A percentile compares a stretch with the other conserved stretches of the same genome.
phyloP scores from a whole-genome alignment of 108 stramenopile species.

The Licmophora abbreviata region DNA sequence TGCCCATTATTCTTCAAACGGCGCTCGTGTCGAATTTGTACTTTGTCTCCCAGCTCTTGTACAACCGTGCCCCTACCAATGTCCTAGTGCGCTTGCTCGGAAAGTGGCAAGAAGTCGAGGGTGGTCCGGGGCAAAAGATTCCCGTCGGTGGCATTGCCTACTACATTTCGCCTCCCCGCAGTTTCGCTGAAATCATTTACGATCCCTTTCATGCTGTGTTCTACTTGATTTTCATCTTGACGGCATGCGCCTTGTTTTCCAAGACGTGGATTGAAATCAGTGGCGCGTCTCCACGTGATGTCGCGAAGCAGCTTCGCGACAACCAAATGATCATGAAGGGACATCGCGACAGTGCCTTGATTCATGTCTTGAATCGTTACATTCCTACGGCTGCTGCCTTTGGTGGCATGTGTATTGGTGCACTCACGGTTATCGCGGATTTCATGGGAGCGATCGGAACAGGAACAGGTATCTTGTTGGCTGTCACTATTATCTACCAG shows the following conservation, averaged over 20 bases:
- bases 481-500: conserved; percentile 99
- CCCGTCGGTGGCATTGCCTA: conserved; percentile 99
- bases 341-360: conserved; percentile 91
- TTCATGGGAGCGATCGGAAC: conserved; percentile 98
- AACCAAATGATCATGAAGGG: conserved; percentile 99
- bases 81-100: conserved; percentile 96
- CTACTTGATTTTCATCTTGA: conserved; percentile 96
- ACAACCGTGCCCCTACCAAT: conserved; percentile 96
- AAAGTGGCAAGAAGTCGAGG: conserved; percentile 95
- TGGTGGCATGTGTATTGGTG: conserved; percentile 99
- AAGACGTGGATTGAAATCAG: conserved; percentile 99
- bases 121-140: conserved; percentile 74
- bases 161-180: conserved; percentile 97
- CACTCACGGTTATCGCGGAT: conserved; percentile 94
- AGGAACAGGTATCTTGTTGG: conserved; percentile 95
- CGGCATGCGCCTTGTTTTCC: conserved; percentile 96
- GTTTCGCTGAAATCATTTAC: conserved; percentile 88
- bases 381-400: conserved; percentile 98
- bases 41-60: conserved; percentile 97
- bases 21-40: conserved; percentile 97
- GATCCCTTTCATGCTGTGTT: conserved; percentile 99
- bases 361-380: conserved; percentile 97
- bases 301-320: conserved; percentile 98
- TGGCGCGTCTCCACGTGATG: conserved; percentile 94
- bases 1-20: conserved; percentile 99